Conservation (phyloP, 208 protist species). For the Acanthamoeba castellanii region DNA sequence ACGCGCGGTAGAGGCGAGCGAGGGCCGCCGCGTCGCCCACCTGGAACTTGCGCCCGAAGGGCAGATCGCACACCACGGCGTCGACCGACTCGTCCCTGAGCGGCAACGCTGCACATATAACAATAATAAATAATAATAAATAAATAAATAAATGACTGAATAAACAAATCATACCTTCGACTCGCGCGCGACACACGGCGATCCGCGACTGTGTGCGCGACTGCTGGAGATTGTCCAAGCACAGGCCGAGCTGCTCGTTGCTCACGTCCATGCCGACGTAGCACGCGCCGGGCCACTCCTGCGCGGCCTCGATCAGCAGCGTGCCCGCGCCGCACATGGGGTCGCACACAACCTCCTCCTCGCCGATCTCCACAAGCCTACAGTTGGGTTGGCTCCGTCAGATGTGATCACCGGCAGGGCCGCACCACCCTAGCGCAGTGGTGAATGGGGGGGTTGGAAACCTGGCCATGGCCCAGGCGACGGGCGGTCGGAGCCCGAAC, state of each 20-base stretch:
- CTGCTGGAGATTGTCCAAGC: background rate
- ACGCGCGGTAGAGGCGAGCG: background rate
- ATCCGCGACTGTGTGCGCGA: background rate
- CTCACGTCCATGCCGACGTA: slow-evolving; percentile 62
- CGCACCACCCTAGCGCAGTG: too few relatives aligned
- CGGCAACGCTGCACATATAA: slow-evolving; percentile 4
- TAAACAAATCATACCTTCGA: background rate
- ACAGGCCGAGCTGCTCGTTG: slow-evolving; percentile 24
- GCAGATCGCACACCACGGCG: slow-evolving; percentile 65
- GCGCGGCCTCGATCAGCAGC: slow-evolving; percentile 53
- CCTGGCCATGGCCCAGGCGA: slow-evolving; percentile 59
- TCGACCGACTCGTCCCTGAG: slow-evolving; percentile 21
- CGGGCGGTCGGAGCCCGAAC: slow-evolving; percentile 56
- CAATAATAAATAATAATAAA: background rate
- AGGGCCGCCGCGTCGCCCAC: slow-evolving; percentile 10
- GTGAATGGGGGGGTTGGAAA: too few relatives aligned
- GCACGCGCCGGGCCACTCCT: slow-evolving; percentile 29
- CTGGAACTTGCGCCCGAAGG: slow-evolving; percentile 58
- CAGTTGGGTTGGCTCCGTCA: background rate
- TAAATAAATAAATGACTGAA: background rate
- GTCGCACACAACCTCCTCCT: slow-evolving; percentile 57
- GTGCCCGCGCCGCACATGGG: slow-evolving; percentile 72
- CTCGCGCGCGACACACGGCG: background rate
- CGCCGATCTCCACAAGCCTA: background rate
- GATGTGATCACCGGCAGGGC: too few relatives aligned